Evolutionary conservation across 2,329 filamentous ascomycete genomes (phyloP), one percentile per base, ranked within the genome.

Genomic region (Hypoxylon sp.): DNA sequence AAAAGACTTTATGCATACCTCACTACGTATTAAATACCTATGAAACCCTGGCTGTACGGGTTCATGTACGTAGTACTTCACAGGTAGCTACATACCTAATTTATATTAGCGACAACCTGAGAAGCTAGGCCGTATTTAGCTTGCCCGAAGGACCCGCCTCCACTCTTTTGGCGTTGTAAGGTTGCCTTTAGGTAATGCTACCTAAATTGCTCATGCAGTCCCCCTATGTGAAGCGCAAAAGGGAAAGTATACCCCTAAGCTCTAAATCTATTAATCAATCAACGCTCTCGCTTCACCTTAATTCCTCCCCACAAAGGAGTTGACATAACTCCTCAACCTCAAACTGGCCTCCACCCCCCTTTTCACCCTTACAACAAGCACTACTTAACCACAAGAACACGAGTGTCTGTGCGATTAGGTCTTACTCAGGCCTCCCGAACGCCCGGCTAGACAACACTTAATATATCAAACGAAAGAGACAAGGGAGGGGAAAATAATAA

Each of bases 321-420:
- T 41, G 21, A 63, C 57, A 48, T 51, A 52, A 65, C 53, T 58
- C 56, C 57, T 59, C 41, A 57, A 61, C 58, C 32, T 57, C 62
- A 63, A 63, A 65, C 54, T 63, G 51, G 62, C 65, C 65, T 66
- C 65, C 62, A 63, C 65, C 62, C 65, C 65, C 62, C 53, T 58
- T 61, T 61, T 43, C 29, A 54, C 65, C 48, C 51, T 58, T 60
- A 50, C 51, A 56, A 63, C 52, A 14, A 51, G 43, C 37, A 30
- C 54, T 46, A 56, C 34, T 52, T 14, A 57, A 41, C 57, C 34
- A 30, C 62, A 25, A 62, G 30, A 58, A 64, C 56, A 67, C 63
- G 50, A 63, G 30, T 34, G 53, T 57, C 63, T 59, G 61, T 62
- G 65, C 61, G 51, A 69, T 63, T 46, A n/a, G 39, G 47, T 43